These are phyloP conservation scores for Claviceps pusilla DNA, from an alignment of 2,329 filamentous ascomycete genomes.

Conservation along the genomic window DNA sequence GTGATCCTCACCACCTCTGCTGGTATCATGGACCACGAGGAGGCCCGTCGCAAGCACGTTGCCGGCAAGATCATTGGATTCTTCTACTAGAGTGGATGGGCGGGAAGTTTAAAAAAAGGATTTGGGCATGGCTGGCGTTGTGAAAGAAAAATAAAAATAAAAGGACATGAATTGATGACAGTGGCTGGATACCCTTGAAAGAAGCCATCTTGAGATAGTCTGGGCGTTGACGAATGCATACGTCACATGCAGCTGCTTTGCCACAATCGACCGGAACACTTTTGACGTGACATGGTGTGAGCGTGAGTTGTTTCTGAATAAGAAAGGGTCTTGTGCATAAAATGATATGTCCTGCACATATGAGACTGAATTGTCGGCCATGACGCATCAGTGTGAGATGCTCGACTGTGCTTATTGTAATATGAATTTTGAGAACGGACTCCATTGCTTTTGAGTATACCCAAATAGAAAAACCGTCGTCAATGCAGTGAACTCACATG, in stretches of 20 bases:
- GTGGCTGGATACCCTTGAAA: conserved; percentile 20
- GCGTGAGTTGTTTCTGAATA: not conserved
- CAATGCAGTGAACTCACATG: no score
- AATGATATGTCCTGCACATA: no score
- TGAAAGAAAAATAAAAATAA: conserved; percentile 3
- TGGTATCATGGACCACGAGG: conserved; percentile 99
- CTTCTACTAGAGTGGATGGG: conserved; percentile 62
- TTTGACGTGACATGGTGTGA: not conserved
- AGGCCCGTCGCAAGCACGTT: conserved; percentile 97
- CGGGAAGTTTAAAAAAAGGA: conserved; percentile 15
- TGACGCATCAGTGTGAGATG: no score
- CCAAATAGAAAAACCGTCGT: no score
- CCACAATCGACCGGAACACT: conserved; percentile 9
- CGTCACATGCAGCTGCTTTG: conserved; percentile 18
- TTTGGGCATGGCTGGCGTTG: conserved; percentile 24
- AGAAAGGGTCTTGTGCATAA: not conserved
- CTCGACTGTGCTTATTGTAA: no score
- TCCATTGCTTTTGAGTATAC: no score
- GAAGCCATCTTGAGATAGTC: conserved; percentile 16
- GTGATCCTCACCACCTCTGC: conserved; percentile 98
- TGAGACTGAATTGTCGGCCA: no score
- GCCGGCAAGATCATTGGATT: conserved; percentile 98
- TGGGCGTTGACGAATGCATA: conserved; percentile 13
- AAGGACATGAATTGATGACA: conserved; percentile 16
- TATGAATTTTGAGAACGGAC: no score